Base-by-base conservation (phyloP, 106 monocot species). In the Vanilla planifolia region DNA sequence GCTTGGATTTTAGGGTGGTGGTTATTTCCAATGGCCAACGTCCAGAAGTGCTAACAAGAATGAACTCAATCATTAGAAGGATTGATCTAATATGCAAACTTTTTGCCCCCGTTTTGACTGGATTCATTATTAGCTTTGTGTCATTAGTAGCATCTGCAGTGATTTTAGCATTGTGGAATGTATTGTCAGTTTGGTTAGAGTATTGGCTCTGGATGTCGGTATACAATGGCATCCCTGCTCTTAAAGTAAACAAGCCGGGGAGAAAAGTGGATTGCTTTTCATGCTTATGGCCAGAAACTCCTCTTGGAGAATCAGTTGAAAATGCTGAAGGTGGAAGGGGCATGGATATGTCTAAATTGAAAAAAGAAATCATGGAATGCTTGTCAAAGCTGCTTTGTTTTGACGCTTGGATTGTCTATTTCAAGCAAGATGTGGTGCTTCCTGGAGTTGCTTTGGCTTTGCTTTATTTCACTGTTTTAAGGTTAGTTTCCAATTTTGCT, bases 71-170 rank as follows among this genome's bases (percentile, higher is more conserved):
- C 34, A 81, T 96, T 39, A 69, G 95, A 75, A 73, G 86, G 67
- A 96, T 96, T 40, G 95, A 91, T 74, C 68, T 96, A 45, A 67
- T 68, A 42, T 90, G 90, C 70, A 96, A 95, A 72, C 76, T 96
- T 24, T 43, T 86, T n/a, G 90, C 90, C 44, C 96, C 96, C 33
- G 90, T 91, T 61, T 71, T 96, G 53, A 63, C 60, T 61, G 96
- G 90, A n/a, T 84, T 91, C 67, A 70, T 96, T 34, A 91, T 96
- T 36, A 96, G 86, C 66, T 96, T 96, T 63, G 61, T 96, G 36
- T 96, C 86, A 4, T 50, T 86, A 20, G 69, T 64, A 67, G 83
- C 91, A 59, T 96, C 90, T 5, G 80, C 95, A 26, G 36, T 81
- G 21, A 57, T 67, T 53, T 74, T 96, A n/a, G 73, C 77, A 26